phyloP scores from a whole-genome alignment of 352 stramenopile species.

The Phytophthora lateralis region DNA sequence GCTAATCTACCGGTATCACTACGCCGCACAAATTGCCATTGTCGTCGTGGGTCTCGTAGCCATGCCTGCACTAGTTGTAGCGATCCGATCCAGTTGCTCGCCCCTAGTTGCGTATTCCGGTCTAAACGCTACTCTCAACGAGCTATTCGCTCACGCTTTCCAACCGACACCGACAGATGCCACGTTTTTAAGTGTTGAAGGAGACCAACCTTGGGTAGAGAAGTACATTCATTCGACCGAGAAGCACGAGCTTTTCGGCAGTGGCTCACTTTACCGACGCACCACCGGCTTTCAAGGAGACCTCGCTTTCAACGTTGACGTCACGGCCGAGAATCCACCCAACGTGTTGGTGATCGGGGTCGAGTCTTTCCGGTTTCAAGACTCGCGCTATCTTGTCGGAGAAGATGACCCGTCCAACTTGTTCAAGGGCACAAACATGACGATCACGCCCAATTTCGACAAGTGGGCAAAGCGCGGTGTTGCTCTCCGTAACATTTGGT shows the following conservation, averaged over 20 bases:
- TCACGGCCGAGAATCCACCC: slow-evolving; percentile 2
- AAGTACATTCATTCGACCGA: slow-evolving; percentile 16
- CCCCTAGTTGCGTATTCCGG: slow-evolving; percentile 16
- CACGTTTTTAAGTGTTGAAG: slow-evolving; percentile 1
- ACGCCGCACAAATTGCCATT: background rate
- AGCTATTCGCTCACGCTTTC: slow-evolving; percentile 17
- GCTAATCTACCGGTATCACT: slow-evolving; percentile 3
- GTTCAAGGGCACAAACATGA: slow-evolving; percentile 26
- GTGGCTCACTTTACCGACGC: slow-evolving; percentile 12
- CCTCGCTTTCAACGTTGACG: slow-evolving; percentile 12
- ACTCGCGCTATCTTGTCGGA: slow-evolving; percentile 23
- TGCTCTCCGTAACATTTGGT: slow-evolving; percentile 60
- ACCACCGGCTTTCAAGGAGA: slow-evolving; percentile 22
- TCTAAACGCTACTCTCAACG: slow-evolving; percentile 19
- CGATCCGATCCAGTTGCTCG: slow-evolving; percentile 10
- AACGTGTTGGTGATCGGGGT: slow-evolving; percentile 19
- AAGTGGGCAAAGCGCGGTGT: slow-evolving; percentile 50
- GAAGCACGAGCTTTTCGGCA: slow-evolving; percentile 13
- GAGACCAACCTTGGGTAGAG: slow-evolving; percentile 5
- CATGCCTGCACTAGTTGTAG: slow-evolving; percentile 6
- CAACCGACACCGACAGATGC: slow-evolving; percentile 8
- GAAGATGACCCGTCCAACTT: slow-evolving; percentile 39
- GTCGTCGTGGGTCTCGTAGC: slow-evolving; percentile 6
- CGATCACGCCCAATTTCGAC: slow-evolving; percentile 53
- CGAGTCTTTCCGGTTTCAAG: slow-evolving; percentile 17